phyloP scores from a whole-genome alignment of 225 moss, liverwort and hornwort species.

The Anthoceros angustus region DNA sequence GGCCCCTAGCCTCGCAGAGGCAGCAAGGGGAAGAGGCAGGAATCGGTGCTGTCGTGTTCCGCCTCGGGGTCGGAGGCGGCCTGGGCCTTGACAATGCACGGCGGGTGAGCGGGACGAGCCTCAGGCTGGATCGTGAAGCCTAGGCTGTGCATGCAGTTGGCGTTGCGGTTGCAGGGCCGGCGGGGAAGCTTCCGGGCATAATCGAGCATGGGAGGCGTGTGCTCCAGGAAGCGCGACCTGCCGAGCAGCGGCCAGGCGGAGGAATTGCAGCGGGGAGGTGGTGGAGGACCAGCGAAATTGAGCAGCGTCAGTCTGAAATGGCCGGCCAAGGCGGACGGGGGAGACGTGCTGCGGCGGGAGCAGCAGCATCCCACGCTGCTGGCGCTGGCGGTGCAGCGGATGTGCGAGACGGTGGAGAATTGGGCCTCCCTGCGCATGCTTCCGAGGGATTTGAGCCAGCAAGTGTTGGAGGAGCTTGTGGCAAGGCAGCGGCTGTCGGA shows the following conservation, averaged over 20 bases:
- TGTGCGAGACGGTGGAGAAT: conserved; percentile 42
- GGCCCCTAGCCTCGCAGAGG: background rate
- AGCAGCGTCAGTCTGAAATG: conserved; percentile 73
- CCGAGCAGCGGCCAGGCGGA: conserved; percentile 26
- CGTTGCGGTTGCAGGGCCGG: background rate
- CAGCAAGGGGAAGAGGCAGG: too few species aligned
- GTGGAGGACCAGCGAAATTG: conserved; percentile 39
- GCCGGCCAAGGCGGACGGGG: conserved; percentile 36
- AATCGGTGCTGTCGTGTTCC: too few species aligned
- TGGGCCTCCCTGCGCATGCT: conserved; percentile 44
- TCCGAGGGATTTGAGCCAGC: conserved; percentile 61
- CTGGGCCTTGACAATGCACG: too few species aligned
- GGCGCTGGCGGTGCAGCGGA: conserved; percentile 45
- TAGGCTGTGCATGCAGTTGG: background rate
- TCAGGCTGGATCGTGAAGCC: background rate
- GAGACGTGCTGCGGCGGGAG: conserved; percentile 11
- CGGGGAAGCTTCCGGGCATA: background rate
- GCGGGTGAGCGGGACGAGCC: too few species aligned
- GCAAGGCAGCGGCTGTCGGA: conserved; percentile 40
- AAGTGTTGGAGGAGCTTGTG: conserved; percentile 67
- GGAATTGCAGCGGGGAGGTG: conserved; percentile 28
- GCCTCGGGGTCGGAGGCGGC: too few species aligned
- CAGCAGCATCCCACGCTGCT: conserved; percentile 28
- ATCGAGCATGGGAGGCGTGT: conserved; percentile 58
- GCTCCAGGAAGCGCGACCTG: conserved; percentile 63